Base-by-base conservation (phyloP, 768 basidiomycete genomes). In the Suillus sp. region DNA sequence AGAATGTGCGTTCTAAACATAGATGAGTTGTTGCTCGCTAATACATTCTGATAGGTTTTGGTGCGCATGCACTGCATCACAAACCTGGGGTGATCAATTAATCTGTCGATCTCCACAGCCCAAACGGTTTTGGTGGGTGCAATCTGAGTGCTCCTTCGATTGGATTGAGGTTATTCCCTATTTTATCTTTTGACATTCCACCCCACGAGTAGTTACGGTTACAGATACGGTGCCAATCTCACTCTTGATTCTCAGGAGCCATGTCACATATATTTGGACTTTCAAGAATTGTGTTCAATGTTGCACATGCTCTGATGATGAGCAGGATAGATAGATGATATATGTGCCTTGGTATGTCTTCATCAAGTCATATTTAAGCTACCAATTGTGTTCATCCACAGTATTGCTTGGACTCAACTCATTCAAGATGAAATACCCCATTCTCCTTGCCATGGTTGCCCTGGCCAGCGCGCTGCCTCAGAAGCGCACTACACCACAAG, bases 401-500 rank as follows among this genome's bases (percentile, higher is more conserved):
- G 42, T 25, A 4, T 48, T 42, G 35, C n/a, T 37, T 35, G 1
- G 42, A 34, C 47, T 16, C 25, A 48, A 27, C 47, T 48, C 47
- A 48, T 48, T 13, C 40, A 35, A 0, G 7, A 75, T 74, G 73
- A 75, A 70, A 37, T 65, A 27, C 53, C 54, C 71, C 30, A 45
- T 63, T 30, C 43, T 59, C 34, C 64, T 74, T 25, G 61, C 63
- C 32, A 50, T 72, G 18, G 60, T 63, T 62, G 38, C 67, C 1
- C 59, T 72, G 16, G 61, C 61, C 8, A 67, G 51, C 25, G 72
- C 69, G 14, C 65, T 58, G 14, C 66, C 66, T 8, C 45, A 63
- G 51, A 68, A 71, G 62, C 80, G 80, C 14, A 77, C 81, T 7
- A 50, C 71, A 10, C 83, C 81, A 43, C 68, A 77, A 60, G 86